Base-by-base conservation (phyloP, 768 basidiomycete genomes). In the Paxillus ammoniavirescens region DNA sequence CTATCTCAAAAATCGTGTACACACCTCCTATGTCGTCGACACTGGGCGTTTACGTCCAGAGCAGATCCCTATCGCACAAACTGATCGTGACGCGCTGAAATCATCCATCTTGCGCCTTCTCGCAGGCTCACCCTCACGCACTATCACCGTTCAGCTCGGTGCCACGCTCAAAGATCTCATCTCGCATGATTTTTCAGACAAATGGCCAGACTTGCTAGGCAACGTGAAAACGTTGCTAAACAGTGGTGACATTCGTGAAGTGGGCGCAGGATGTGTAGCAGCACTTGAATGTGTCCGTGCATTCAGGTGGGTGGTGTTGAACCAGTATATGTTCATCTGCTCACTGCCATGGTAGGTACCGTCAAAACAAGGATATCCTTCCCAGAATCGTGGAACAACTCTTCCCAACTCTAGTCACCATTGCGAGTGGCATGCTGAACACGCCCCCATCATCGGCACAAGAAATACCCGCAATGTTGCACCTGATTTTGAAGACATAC, bases 1-100 rank as follows among this genome's bases (percentile, higher is more conserved):
- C 18, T 96, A 87, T 81, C 77, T 95, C 63, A 96, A 96, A 73
- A 96, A 96, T 69, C 87, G 93, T 62, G 83, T 95, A 55, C 79
- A 82, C 52, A 76, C 77, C 5, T 78, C 78, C 17, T 95, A 93
- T 66, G 67, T 77, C 56, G 61, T 82, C 61, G 82, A 84, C 53
- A 46, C 49, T 42, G 49, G 57, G 33, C 53, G 52, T 30, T 67
- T 78, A 48, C 81, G 83, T 30, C 76, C 85, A 0, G 88, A 92
- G 64, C 81, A 81, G 43, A 71, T 70, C 30, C 76, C 82, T 49
- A 87, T 95, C 67, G 73, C 81, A 2, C 64, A 70, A 30, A 79
- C 86, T 2, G 93, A 94, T 72, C 83, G 87, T 49, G 81, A 81
- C 53, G 82, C 86, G n/a, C 76, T 95, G 60, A 85, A 87, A 55